phyloP scores from a whole-genome alignment of 2,329 filamentous ascomycete species.

The Aplosporella prunicola region DNA sequence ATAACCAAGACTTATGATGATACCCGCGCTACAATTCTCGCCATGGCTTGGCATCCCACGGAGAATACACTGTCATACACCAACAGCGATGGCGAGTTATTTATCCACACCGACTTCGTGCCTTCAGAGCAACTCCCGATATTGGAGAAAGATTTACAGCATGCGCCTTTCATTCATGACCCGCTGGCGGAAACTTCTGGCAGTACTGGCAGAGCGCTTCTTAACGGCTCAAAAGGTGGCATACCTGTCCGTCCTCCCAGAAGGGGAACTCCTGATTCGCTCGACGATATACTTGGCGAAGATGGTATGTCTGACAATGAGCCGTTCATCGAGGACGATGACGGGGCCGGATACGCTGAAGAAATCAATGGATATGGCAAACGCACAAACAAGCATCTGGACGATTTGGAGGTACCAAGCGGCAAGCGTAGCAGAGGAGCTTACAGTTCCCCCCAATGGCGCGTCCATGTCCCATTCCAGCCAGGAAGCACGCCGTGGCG shows the following conservation, averaged over 20 bases:
- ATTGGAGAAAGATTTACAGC: constrained; percentile 50
- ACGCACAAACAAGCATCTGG: constrained; percentile 44
- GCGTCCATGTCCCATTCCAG: constrained; percentile 78
- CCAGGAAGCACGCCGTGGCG: constrained; percentile 93
- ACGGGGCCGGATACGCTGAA: constrained; percentile 78
- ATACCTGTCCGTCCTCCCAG: constrained; percentile 44
- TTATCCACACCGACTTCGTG: constrained; percentile 67
- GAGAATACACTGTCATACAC: constrained; percentile 88
- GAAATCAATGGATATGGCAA: constrained; percentile 54
- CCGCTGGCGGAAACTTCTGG: constrained; percentile 60
- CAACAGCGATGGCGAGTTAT: constrained; percentile 85
- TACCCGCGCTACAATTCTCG: constrained; percentile 61
- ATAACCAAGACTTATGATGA: constrained; percentile 71
- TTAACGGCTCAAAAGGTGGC: constrained; percentile 47
- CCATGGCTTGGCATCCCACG: constrained; percentile 81
- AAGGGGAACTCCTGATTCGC: constrained; percentile 59
- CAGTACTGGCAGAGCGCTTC: constrained; percentile 45
- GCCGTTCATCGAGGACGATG: constrained; percentile 89
- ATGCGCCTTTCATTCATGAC: constrained; percentile 79
- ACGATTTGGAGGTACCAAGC: constrained; percentile 29
- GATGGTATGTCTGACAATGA: constrained; percentile 51
- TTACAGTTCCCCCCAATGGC: constrained; percentile 46
- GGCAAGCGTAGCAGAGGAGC: constrained; percentile 44
- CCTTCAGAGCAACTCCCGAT: constrained; percentile 40
- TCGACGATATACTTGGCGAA: constrained; percentile 70